These are phyloP conservation scores for Sporothrix schenckii DNA, from an alignment of 2,329 filamentous ascomycete species.

Conservation along the genomic window DNA sequence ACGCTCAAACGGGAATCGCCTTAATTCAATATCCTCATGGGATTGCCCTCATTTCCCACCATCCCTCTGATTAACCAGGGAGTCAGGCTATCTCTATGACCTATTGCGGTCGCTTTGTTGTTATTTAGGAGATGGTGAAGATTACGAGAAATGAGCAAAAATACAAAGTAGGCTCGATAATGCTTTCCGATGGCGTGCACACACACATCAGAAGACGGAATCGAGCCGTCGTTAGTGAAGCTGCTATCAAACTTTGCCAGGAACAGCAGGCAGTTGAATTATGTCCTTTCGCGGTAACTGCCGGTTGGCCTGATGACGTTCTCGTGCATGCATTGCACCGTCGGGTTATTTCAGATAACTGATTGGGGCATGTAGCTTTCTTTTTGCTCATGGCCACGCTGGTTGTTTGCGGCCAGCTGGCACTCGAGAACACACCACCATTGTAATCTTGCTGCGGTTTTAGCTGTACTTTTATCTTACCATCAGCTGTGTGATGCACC, in stretches of 20 bases:
- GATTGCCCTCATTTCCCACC: constrained; percentile 21
- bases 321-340: constrained; percentile 12
- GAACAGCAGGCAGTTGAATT: neutral
- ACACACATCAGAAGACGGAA: neutral
- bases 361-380: neutral
- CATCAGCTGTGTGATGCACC: neutral
- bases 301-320: constrained; percentile 28
- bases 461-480: neutral
- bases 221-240: neutral
- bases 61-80: neutral
- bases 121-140: neutral
- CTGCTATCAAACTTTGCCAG: neutral
- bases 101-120: constrained; percentile 17
- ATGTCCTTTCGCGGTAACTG: constrained; percentile 10
- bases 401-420: neutral
- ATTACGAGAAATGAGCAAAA: neutral
- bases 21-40: constrained; percentile 16
- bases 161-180: neutral
- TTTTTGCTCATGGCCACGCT: neutral
- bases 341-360: neutral
- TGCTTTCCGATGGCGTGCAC: neutral
- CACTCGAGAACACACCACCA: neutral
- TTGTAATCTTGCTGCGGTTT: neutral
- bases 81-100: neutral
- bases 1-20: neutral